phyloP scores from a whole-genome alignment of 2,329 filamentous ascomycete species.

The Fusarium proliferatum region DNA sequence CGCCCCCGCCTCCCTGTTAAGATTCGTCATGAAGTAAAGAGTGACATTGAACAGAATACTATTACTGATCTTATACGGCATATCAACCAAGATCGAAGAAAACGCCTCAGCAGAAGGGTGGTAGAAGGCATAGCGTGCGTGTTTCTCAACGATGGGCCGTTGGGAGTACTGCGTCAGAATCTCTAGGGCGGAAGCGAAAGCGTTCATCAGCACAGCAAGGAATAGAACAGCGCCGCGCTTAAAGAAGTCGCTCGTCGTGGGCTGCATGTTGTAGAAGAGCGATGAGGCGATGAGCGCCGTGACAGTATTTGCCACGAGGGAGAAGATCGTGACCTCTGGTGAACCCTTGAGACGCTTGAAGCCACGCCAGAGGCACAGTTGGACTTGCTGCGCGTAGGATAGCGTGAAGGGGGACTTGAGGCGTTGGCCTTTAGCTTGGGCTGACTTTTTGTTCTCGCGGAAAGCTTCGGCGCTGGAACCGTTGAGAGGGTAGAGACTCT shows the following conservation, averaged over 20 bases:
- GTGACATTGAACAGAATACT: constrained; percentile 57
- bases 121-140: constrained; percentile 54
- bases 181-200: constrained; percentile 55
- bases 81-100: constrained; percentile 54
- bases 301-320: constrained; percentile 12
- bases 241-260: constrained; percentile 27
- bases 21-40: constrained; percentile 61
- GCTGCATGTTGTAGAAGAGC: constrained; percentile 35
- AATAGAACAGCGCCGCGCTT: constrained; percentile 61
- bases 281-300: constrained; percentile 31
- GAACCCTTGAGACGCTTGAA: constrained; percentile 53
- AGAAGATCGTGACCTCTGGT: constrained; percentile 25
- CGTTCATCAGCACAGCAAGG: constrained; percentile 65
- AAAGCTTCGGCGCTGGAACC: constrained; percentile 42
- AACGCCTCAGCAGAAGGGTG: constrained; percentile 51
- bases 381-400: constrained; percentile 58
- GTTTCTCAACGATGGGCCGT: constrained; percentile 54
- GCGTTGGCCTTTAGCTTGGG: constrained; percentile 52
- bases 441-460: constrained; percentile 41
- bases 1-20: constrained; percentile 56
- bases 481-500: constrained; percentile 41
- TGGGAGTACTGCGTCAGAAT: constrained; percentile 53
- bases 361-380: constrained; percentile 55
- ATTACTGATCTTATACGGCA: constrained; percentile 57
- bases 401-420: constrained; percentile 61